Conservation (phyloP, 2,329 filamentous ascomycete genomes). For the Chrysoporthe austroafricana region DNA sequence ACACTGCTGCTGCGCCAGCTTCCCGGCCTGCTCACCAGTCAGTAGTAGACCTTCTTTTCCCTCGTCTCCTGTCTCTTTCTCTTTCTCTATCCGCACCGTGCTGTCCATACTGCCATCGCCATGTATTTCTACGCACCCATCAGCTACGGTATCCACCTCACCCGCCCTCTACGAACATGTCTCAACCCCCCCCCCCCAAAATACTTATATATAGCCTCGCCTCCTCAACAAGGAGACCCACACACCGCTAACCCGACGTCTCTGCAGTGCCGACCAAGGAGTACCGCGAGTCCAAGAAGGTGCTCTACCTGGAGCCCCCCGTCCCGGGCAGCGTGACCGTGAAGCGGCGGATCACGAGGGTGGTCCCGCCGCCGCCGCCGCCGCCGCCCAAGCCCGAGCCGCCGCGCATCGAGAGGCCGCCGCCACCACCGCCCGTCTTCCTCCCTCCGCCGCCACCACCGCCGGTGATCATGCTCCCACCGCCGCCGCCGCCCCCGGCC, state of each 20-base stretch:
- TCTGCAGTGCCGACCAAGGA: constrained; percentile 21
- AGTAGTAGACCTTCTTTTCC: constrained; percentile 14
- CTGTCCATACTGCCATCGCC: background rate
- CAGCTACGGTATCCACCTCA: constrained; percentile 19
- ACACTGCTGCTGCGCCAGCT: constrained; percentile 7
- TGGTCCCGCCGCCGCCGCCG: constrained; percentile 40
- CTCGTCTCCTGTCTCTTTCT: background rate
- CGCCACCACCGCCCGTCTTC: constrained; percentile 31
- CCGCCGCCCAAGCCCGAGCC: constrained; percentile 36
- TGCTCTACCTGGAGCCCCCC: constrained; percentile 47
- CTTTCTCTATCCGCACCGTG: background rate
- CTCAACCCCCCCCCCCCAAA: background rate
- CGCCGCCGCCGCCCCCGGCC: constrained; percentile 29
- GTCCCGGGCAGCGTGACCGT: constrained; percentile 43
- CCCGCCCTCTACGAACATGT: background rate
- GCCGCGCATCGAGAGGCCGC: constrained; percentile 30
- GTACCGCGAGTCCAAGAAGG: constrained; percentile 42
- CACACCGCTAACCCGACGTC: constrained; percentile 2
- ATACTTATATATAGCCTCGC: background rate
- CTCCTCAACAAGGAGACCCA: background rate
- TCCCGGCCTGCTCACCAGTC: constrained; percentile 24
- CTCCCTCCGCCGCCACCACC: constrained; percentile 31
- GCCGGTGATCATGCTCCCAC: constrained; percentile 29
- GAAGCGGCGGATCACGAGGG: constrained; percentile 43
- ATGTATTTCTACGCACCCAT: constrained; percentile 29